phyloP scores from a whole-genome alignment of 2,329 filamentous ascomycete species.

The Ceratocystis cubensis region DNA sequence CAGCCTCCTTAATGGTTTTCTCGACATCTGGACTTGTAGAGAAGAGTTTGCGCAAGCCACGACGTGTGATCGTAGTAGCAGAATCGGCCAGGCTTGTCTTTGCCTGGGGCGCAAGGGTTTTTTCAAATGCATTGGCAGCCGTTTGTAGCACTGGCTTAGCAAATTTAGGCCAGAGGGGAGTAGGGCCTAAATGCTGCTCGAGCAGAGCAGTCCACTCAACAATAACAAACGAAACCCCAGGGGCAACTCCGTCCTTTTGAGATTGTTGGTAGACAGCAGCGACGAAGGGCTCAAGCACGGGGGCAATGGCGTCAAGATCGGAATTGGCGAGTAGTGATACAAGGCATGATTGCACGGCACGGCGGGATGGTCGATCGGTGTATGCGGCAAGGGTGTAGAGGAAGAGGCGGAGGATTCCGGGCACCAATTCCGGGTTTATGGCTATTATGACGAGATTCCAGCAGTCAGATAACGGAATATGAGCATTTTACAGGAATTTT shows the following conservation, averaged over 20 bases:
- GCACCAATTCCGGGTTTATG: conserved; percentile 37
- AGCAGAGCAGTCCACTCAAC: conserved; percentile 80
- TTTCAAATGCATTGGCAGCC: conserved; percentile 63
- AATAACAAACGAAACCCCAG: conserved; percentile 73
- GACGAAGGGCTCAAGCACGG: conserved; percentile 52
- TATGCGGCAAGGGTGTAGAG: conserved; percentile 85
- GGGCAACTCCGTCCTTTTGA: conserved; percentile 62
- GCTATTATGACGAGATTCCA: conserved; percentile 28
- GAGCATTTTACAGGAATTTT: conserved; percentile 22
- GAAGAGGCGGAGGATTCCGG: conserved; percentile 54
- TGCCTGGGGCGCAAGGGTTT: conserved; percentile 54
- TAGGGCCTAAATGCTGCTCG: conserved; percentile 55
- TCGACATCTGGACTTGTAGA: conserved; percentile 44
- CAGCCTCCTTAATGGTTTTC: conserved; percentile 48
- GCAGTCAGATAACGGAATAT: background rate
- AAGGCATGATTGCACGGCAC: conserved; percentile 72
- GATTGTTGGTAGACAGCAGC: conserved; percentile 58
- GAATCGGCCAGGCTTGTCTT: conserved; percentile 57
- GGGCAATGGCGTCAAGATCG: conserved; percentile 37
- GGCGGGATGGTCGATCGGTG: conserved; percentile 69
- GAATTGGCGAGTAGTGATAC: conserved; percentile 48
- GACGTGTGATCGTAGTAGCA: conserved; percentile 63
- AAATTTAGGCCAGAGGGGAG: conserved; percentile 50
- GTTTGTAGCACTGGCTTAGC: conserved; percentile 53
- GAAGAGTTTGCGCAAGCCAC: conserved; percentile 65